Percentiles rank a stretch among this genome's conserved stretches.
Evolutionary conservation across 805 yeast species (phyloP).

Genomic region (Nakazawaea populi): DNA sequence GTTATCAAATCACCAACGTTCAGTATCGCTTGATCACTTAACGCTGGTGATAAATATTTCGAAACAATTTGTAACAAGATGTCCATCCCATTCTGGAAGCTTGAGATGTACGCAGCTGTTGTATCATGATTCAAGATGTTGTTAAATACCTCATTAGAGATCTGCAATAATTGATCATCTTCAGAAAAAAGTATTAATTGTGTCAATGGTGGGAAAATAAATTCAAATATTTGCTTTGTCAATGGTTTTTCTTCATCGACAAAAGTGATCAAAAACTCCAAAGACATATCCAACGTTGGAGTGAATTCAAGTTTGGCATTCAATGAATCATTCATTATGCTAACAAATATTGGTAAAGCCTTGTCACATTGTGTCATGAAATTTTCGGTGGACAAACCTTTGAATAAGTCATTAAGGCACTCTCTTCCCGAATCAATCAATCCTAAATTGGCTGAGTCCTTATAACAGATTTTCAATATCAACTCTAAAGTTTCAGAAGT

Average conservation of each 20-base stretch:
- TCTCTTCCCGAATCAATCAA: slow-evolving; percentile 63
- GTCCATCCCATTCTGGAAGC: slow-evolving; percentile 41
- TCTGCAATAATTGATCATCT: slow-evolving; percentile 78
- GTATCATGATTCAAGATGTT: slow-evolving; percentile 39
- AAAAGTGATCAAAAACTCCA: slow-evolving; percentile 51
- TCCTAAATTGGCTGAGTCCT: slow-evolving; percentile 72
- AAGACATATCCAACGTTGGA: slow-evolving; percentile 50
- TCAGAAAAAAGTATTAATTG: slow-evolving; percentile 36
- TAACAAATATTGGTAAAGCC: slow-evolving; percentile 46
- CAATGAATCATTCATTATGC: slow-evolving; percentile 29
- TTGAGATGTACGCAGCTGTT: slow-evolving; percentile 28
- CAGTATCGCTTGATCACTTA: slow-evolving; percentile 77
- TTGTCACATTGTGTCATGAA: slow-evolving; percentile 43
- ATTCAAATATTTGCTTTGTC: slow-evolving; percentile 34
- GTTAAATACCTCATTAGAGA: slow-evolving; percentile 69
- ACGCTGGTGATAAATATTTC: slow-evolving; percentile 61
- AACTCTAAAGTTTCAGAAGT: slow-evolving; percentile 39
- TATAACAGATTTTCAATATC: slow-evolving; percentile 58
- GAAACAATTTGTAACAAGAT: slow-evolving; percentile 59
- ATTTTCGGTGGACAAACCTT: slow-evolving; percentile 33
- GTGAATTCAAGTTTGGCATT: slow-evolving; percentile 40
- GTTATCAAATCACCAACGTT: slow-evolving; percentile 54
- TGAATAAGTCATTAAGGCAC: slow-evolving; percentile 56
- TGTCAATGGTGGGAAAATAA: slow-evolving; percentile 37
- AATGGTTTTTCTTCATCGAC: slow-evolving; percentile 25